Base-by-base conservation (phyloP, 2,329 filamentous ascomycete genomes). In the Monascus ruber region DNA sequence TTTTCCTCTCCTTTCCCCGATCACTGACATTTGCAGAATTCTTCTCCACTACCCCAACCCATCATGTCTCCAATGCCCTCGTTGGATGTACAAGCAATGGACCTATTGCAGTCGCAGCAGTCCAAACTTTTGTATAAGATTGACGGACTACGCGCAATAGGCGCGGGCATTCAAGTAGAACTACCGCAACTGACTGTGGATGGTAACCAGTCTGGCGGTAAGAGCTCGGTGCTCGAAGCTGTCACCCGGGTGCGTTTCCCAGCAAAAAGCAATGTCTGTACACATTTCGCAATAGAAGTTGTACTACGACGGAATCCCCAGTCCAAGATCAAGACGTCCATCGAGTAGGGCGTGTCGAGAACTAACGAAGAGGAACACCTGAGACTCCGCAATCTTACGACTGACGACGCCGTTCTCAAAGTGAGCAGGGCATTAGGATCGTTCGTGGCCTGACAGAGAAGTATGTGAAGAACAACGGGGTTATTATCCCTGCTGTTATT, bases 391-490 rank as follows among this genome's bases (percentile, higher is more conserved):
- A 26, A 8, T 1, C 48, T 53, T 25, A 8, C 32, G 0, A 27
- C 39, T 2, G 37, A 40, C 4, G 37, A 40, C 4, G 36, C 53
- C 2, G 49, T 51, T 2, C 40, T 46, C 0, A 52, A 50, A 70
- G 66, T 1, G 57, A 62, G 26, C 59, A 66, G 24, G 74, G 77
- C 33, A 72, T 73, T 39, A 57, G 60, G 42, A 69, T 72, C 2
- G 73, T 77, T 36, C 68, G 70, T 26, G 46, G 58, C 0, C 56
- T 79, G 3, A 60, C 60, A 0, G 58, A 69, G 2, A 55, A 56
- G 0, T 83, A 83, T 47, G 77, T 83, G 65, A 49, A 50, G n/a
- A 65, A 72, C 26, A 51, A 60, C 8, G 66, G 74, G n/a, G 80
- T 68, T 47, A 76, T 82, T 39, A 75, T 80, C 1, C 57, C 81